Conservation (phyloP, 1,284 basidiomycete species). For the Calocybe gambosa region DNA sequence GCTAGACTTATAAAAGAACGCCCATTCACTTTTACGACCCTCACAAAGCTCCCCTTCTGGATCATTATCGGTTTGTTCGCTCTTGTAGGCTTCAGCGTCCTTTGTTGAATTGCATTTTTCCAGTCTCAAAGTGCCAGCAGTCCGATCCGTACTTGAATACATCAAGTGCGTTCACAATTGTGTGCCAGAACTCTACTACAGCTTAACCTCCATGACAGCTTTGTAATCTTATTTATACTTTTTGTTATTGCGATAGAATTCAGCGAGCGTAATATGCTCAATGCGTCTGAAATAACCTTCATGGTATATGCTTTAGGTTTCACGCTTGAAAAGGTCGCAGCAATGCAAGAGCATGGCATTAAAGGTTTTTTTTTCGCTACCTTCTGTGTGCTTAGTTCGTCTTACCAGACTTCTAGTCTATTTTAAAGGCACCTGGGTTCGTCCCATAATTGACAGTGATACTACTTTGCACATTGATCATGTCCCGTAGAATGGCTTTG, state of each 20-base stretch:
- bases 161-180: slow-evolving; percentile 47
- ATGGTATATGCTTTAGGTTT: slow-evolving; percentile 86
- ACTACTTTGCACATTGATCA: slow-evolving; percentile 1
- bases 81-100: neutral
- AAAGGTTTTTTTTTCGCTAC: slow-evolving; percentile 41
- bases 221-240: slow-evolving; percentile 76
- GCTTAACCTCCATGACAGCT: slow-evolving; percentile 50
- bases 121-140: slow-evolving; percentile 88
- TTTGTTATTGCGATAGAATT: slow-evolving; percentile 82
- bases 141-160: slow-evolving; percentile 87
- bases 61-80: slow-evolving; percentile 75
- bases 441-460: slow-evolving; percentile 13
- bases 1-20: slow-evolving; percentile 85
- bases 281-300: slow-evolving; percentile 63
- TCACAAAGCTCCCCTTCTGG: slow-evolving; percentile 83
- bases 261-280: slow-evolving; percentile 56
- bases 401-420: slow-evolving; percentile 45
- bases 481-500: slow-evolving; percentile 73
- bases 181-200: neutral
- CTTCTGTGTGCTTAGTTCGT: neutral
- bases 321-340: slow-evolving; percentile 85
- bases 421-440: slow-evolving; percentile 78
- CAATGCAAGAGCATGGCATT: slow-evolving; percentile 92
- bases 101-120: neutral
- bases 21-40: slow-evolving; percentile 95